A percentile compares a stretch with the other conserved stretches of the same genome.
phyloP scores from a whole-genome alignment of 2,329 filamentous ascomycete genomes.

The Epichloe uncinata region DNA sequence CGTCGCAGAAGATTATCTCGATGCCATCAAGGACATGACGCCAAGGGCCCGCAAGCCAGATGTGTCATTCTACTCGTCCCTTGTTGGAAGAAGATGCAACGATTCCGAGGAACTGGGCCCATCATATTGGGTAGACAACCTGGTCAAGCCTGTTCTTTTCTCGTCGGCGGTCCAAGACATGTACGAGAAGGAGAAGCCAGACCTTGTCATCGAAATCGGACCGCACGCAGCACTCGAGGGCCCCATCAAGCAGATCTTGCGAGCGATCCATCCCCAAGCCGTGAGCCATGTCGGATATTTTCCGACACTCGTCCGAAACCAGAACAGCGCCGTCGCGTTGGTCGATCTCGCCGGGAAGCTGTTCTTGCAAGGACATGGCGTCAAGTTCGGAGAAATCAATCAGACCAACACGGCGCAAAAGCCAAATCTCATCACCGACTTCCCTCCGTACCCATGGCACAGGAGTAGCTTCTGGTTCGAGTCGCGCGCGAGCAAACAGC shows the following conservation, averaged over 20 bases:
- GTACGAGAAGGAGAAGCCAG: conserved; percentile 13
- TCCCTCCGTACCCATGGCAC: conserved; percentile 35
- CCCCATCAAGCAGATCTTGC: conserved; percentile 37
- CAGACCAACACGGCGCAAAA: conserved; percentile 13
- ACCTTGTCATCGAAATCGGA: conserved; percentile 30
- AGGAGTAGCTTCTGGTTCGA: conserved; percentile 35
- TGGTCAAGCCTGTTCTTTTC: conserved; percentile 29
- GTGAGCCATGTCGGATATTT: conserved; percentile 28
- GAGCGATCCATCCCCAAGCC: conserved; percentile 27
- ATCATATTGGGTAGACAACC: conserved; percentile 32
- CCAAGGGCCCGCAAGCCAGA: conserved; percentile 13
- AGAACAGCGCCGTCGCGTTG: conserved; percentile 32
- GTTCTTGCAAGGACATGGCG: conserved; percentile 28
- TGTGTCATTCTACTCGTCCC: conserved; percentile 32
- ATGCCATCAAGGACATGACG: conserved; percentile 14
- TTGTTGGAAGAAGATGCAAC: conserved; percentile 24
- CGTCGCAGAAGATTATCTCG: conserved; percentile 34
- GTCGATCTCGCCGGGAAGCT: conserved; percentile 30
- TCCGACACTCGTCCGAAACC: conserved; percentile 36
- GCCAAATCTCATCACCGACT: conserved; percentile 24
- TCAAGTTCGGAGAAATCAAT: conserved; percentile 35
- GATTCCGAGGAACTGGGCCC: conserved; percentile 22
- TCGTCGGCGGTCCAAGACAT: conserved; percentile 22
- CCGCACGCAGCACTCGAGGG: conserved; percentile 37
- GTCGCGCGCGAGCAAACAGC: conserved; percentile 27